Evolutionary conservation across 176 grass and related monocot species (phyloP), one percentile per base, ranked within the genome.

Genomic region (Raddia guianensis): DNA sequence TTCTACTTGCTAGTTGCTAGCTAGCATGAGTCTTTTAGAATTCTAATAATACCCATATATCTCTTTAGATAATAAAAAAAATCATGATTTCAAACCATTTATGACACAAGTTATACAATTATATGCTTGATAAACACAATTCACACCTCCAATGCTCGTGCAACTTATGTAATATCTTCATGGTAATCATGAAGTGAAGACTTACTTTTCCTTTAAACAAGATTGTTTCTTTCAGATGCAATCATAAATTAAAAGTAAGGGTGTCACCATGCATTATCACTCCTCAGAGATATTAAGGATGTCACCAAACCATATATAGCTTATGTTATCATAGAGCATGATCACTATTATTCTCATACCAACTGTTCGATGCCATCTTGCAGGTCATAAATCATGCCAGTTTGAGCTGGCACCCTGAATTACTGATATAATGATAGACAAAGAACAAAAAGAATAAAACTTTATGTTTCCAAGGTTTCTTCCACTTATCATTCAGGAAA

Each of bases 351-450:
- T 10, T 42, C 15, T 61, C 50, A 47, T 53, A 37, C 61, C 20
- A 77, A 79, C 62, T 66, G 65, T 32, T 70, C 32, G 8, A 59
- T 76, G 55, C 34, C 72, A 48, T 70, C 74, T 83, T 89, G 76
- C 86, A 94, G 92, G 80, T 66, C 80, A 80, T 71, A 79, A 76
- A 43, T 82, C 77, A 3, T 91, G 92, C 72, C 77, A 82, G 49
- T 94, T 89, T 82, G 87, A 91, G 47, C 43, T 68, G 14, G 80
- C 61, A 62, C 42, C 81, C 32, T 55, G 52, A 55, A 55, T 55
- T 15, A 14, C 15, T 89, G 52, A 74, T 78, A 42, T 53, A 74
- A 44, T 11, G 0, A 65, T 67, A 42, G 10, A 20, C 6, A 55
- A 75, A 75, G 71, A 40, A 75, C 9, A 12, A 27, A 62, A 83